Evolutionary conservation across 495 filamentous ascomycete genomes (phyloP), one percentile per base, ranked within the genome.

Genomic region (Penicillium paradoxum): DNA sequence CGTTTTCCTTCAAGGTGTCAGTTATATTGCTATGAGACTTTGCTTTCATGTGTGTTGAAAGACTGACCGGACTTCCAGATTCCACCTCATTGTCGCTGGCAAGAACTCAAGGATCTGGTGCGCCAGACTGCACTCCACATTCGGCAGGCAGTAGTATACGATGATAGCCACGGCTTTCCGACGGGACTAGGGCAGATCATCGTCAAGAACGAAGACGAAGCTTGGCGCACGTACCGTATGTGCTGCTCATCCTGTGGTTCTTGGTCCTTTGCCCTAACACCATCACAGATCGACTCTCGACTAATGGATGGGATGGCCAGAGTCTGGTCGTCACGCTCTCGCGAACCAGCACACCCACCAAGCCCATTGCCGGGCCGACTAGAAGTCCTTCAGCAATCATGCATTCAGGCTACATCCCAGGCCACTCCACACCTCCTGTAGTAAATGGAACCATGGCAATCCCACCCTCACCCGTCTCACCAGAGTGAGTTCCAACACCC

Each of bases 151-250:
- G 72, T 77, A 2, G 73, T 77, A 29, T 77, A 77, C 40, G 73
- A 77, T 58, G 73, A 77, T 42, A 67, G 56, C 25, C 68, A 77
- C 51, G 73, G 73, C 3, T 71, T 72, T 43, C 72, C 73, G 14
- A 77, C 73, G 0, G 73, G 73, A 17, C 52, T 77, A 3, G 73
- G 73, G 1, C 73, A 77, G 50, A 77, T 77, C 40, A 77, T 77
- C 21, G 64, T 77, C 27, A 77, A 77, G 18, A 73, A 75, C 37
- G 73, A 77, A 46, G 73, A 75, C 22, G 73, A 77, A 48, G 73
- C 73, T 24, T 77, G 72, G 72, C 57, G 72, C 25, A 77, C 73
- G 17, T 77, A 74, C 51, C 70, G 73, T 77, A 48, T 10, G 71
- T 70, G 18, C 8, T 5, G n/a, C 24, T 24, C 6, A 19, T 45